phyloP scores from a whole-genome alignment of 1,284 basidiomycete species.

The Malassezia yamatoensis region DNA sequence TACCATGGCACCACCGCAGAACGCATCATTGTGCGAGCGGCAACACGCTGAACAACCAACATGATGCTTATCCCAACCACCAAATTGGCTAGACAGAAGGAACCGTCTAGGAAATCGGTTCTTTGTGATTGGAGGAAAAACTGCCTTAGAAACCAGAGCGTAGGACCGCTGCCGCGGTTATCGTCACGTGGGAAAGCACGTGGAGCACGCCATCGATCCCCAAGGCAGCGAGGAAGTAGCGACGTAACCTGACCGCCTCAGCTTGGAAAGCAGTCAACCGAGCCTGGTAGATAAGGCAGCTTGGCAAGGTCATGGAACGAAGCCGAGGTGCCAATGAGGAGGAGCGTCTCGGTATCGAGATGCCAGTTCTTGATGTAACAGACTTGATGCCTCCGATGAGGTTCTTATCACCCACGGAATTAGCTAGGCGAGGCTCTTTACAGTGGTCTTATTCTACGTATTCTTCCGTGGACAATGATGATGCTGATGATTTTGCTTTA shows the following conservation, averaged over 20 bases:
- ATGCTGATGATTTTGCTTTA: not conserved
- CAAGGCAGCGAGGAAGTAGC: too few species aligned
- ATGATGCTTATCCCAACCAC: slow-evolving; percentile 1
- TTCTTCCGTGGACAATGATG: not conserved
- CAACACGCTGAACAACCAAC: slow-evolving; percentile 13
- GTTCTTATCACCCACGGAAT: not conserved
- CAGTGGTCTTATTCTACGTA: not conserved
- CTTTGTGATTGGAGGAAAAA: not conserved
- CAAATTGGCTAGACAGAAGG: slow-evolving; percentile 1
- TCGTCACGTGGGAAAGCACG: not conserved
- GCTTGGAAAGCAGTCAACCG: too few species aligned
- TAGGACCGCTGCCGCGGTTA: not conserved
- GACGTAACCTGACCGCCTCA: too few species aligned
- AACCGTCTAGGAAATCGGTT: not conserved
- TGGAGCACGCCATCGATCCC: not conserved
- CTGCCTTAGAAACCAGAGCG: not conserved
- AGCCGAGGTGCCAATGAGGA: not conserved
- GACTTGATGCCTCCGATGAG: not conserved
- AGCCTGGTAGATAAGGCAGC: too few species aligned
- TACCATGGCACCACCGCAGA: not conserved
- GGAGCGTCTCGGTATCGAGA: not conserved
- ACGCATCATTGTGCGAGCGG: slow-evolving; percentile 4
- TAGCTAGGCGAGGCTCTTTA: not conserved
- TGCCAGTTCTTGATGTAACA: not conserved
- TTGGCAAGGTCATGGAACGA: too few species aligned